Conservation (phyloP, 768 basidiomycete species). For the Tylopilus vinaceipallidus region DNA sequence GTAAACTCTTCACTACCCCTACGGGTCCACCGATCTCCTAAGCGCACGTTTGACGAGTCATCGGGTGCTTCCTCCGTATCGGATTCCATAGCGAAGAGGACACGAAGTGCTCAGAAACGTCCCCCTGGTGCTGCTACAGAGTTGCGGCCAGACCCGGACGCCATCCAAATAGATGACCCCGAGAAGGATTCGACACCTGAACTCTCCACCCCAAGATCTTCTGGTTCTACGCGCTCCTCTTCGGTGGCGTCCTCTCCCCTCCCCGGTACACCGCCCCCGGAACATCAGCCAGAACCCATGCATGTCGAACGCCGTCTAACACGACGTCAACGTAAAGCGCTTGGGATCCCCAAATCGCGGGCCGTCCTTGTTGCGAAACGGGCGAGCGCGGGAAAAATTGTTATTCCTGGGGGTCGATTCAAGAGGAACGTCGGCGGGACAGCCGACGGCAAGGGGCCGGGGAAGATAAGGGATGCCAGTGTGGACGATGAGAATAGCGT, state of each 20-base stretch:
- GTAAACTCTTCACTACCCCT: slow-evolving; percentile 17
- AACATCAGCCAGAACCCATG: slow-evolving; percentile 16
- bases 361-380: slow-evolving; percentile 30
- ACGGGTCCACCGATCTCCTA: slow-evolving; percentile 49
- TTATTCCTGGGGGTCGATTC: slow-evolving; percentile 61
- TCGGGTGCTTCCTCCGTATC: slow-evolving; percentile 41
- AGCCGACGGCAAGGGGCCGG: slow-evolving; percentile 7
- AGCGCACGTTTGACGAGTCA: slow-evolving; percentile 60
- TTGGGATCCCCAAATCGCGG: slow-evolving; percentile 61
- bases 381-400: slow-evolving; percentile 51
- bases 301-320: slow-evolving; percentile 46
- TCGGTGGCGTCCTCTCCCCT: slow-evolving; percentile 36
- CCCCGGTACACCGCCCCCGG: slow-evolving; percentile 34
- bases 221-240: slow-evolving; percentile 31
- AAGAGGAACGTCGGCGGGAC: slow-evolving; percentile 29
- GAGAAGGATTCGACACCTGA: slow-evolving; percentile 39
- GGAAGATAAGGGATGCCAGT: slow-evolving; percentile 23
- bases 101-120: slow-evolving; percentile 30
- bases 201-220: slow-evolving; percentile 39
- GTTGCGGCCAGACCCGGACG: slow-evolving; percentile 12
- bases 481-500: slow-evolving; percentile 34
- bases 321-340: slow-evolving; percentile 63
- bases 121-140: slow-evolving; percentile 14
- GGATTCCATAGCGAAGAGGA: slow-evolving; percentile 36
- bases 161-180: slow-evolving; percentile 28